A percentile compares a stretch with the other conserved stretches of the same genome.
Evolutionary conservation across 257 asterid genomes (phyloP).

Genomic region (Solanum sejunctum): DNA sequence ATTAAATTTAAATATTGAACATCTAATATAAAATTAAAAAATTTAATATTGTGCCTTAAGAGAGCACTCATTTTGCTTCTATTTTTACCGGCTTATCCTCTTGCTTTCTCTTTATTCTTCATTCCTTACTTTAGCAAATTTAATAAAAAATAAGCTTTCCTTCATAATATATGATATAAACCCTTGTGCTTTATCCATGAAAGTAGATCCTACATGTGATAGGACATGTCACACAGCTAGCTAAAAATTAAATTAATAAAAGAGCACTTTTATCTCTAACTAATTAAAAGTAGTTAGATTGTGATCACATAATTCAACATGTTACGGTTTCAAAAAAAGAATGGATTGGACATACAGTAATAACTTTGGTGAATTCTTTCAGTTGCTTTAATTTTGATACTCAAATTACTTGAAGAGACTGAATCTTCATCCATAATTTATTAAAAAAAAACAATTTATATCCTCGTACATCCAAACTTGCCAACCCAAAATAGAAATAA

Average conservation of each 20-base stretch:
- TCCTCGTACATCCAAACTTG: not conserved
- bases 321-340: not conserved
- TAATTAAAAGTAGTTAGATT: not conserved
- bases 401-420: too few relatives aligned
- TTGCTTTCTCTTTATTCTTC: not conserved
- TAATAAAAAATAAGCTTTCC: not conserved
- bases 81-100: not conserved
- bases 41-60: constrained; percentile 25
- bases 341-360: not conserved
- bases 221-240: not conserved
- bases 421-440: not conserved
- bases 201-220: not conserved
- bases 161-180: not conserved
- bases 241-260: not conserved
- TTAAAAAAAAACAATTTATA: not conserved
- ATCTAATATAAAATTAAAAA: not conserved
- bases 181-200: not conserved
- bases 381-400: not conserved
- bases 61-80: constrained; percentile 6
- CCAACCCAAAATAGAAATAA: not conserved
- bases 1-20: rapidly evolving
- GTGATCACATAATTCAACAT: not conserved
- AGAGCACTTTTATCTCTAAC: not conserved
- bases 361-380: not conserved
- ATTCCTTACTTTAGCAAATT: not conserved